phyloP scores from a whole-genome alignment of 352 stramenopile genomes.

The Pythium dissotocum region DNA sequence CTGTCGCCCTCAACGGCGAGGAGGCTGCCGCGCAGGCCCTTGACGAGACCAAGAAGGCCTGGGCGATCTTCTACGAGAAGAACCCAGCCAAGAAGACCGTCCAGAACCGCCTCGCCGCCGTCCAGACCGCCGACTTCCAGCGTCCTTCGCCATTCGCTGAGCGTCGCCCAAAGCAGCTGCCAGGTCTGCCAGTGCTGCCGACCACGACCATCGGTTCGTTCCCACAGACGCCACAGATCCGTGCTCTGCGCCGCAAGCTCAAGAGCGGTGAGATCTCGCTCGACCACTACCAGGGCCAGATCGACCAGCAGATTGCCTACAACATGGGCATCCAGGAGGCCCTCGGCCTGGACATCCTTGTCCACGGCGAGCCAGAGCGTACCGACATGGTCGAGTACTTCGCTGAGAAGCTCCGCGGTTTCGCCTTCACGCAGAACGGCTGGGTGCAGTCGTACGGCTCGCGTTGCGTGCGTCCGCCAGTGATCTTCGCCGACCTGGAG shows the following conservation, averaged over 20 bases:
- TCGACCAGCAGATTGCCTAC: slow-evolving; percentile 92
- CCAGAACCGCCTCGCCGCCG: slow-evolving; percentile 51
- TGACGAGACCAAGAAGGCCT: slow-evolving; percentile 61
- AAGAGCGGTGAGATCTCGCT: slow-evolving; percentile 58
- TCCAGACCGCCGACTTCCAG: slow-evolving; percentile 78
- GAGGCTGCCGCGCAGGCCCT: slow-evolving; percentile 51
- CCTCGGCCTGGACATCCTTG: slow-evolving; percentile 91
- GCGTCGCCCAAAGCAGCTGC: slow-evolving; percentile 69
- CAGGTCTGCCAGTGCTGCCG: slow-evolving; percentile 76
- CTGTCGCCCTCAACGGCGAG: slow-evolving; percentile 59
- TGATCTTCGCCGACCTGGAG: slow-evolving; percentile 90
- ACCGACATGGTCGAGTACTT: slow-evolving; percentile 97
- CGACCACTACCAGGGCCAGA: slow-evolving; percentile 74
- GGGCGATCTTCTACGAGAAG: slow-evolving; percentile 80
- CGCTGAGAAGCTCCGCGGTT: slow-evolving; percentile 91
- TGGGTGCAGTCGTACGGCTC: slow-evolving; percentile 95
- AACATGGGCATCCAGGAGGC: slow-evolving; percentile 92
- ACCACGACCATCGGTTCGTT: slow-evolving; percentile 95
- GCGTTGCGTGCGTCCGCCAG: slow-evolving; percentile 90
- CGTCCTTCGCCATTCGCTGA: slow-evolving; percentile 80
- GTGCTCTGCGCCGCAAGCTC: slow-evolving; percentile 47
- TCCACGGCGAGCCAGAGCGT: slow-evolving; percentile 92
- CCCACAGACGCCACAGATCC: slow-evolving; percentile 91
- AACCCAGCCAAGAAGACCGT: slow-evolving; percentile 74
- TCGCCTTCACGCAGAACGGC: slow-evolving; percentile 91